These are phyloP conservation scores for Clarkia xantiana DNA, from an alignment of 345 rosid genomes.

Conservation along the genomic window DNA sequence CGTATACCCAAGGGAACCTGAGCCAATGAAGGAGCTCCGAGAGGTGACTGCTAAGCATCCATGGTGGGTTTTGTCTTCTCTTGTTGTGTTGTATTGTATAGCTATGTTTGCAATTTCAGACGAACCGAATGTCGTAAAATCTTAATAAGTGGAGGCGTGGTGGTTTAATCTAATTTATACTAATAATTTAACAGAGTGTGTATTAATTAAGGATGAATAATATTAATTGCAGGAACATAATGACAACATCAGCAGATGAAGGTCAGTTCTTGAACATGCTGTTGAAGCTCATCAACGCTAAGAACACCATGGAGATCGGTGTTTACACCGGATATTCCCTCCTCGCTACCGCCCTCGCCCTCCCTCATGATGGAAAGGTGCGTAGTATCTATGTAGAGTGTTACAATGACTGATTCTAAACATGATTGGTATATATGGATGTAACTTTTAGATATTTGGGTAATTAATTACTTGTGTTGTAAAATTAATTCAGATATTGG, in stretches of 20 bases:
- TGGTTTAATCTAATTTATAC: too few relatives aligned
- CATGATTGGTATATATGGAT: too few relatives aligned
- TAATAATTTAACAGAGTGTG: too few relatives aligned
- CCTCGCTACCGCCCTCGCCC: slow-evolving; percentile 91
- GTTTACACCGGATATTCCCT: slow-evolving; percentile 99
- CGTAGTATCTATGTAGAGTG: too few relatives aligned
- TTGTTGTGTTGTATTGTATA: not conserved
- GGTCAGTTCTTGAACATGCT: slow-evolving; percentile 93
- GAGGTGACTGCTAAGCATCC: slow-evolving; percentile 94
- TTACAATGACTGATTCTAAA: too few relatives aligned
- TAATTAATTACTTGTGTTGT: too few relatives aligned
- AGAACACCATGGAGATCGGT: slow-evolving; percentile 99
- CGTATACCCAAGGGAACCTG: slow-evolving; percentile 94
- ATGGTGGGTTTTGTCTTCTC: slow-evolving; percentile 28
- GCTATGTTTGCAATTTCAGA: too few relatives aligned
- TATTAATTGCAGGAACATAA: slow-evolving; percentile 72
- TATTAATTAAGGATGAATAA: not conserved
- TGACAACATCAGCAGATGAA: slow-evolving; percentile 97
- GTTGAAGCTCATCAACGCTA: slow-evolving; percentile 81
- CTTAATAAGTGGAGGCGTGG: too few relatives aligned
- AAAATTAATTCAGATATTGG: slow-evolving; percentile 45
- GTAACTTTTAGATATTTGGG: too few relatives aligned
- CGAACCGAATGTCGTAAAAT: too few relatives aligned
- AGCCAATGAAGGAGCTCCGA: slow-evolving; percentile 87
- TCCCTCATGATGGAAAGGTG: slow-evolving; percentile 92